Evolutionary conservation across 108 stramenopile species (phyloP).

Genomic region (Pinguiococcus pyrenoidosus): DNA sequence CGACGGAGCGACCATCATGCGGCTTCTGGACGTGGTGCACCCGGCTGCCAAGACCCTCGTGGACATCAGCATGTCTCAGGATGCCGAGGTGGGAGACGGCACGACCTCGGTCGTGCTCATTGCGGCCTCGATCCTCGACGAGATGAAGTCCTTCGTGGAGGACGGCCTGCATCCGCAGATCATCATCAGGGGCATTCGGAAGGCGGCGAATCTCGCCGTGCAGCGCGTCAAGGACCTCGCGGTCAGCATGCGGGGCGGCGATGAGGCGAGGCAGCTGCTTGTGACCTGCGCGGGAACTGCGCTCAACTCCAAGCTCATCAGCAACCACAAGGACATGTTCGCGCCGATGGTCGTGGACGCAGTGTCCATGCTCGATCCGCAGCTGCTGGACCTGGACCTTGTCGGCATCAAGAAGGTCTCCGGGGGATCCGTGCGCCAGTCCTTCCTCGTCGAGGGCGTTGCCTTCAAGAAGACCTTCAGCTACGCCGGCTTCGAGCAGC

Average conservation of each 20-base stretch:
- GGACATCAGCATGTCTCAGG: constrained; percentile 93
- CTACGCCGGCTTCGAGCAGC: constrained; percentile 99
- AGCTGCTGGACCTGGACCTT: constrained; percentile 61
- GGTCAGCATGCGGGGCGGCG: constrained; percentile 33
- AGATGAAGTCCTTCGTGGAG: constrained; percentile 88
- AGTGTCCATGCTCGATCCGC: constrained; percentile 51
- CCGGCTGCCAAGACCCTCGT: constrained; percentile 95
- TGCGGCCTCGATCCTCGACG: constrained; percentile 81
- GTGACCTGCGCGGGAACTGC: constrained; percentile 89
- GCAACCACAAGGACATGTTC: constrained; percentile 84
- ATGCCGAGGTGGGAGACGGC: constrained; percentile 93
- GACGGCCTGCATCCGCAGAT: constrained; percentile 85
- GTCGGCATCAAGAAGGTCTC: constrained; percentile 94
- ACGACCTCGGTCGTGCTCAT: constrained; percentile 91
- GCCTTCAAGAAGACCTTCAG: constrained; percentile 98
- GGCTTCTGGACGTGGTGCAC: constrained; percentile 90
- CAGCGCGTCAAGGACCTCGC: constrained; percentile 52
- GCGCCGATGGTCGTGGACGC: constrained; percentile 97
- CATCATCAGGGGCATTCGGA: constrained; percentile 44
- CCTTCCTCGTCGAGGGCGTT: constrained; percentile 86
- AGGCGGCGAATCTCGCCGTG: constrained; percentile 59
- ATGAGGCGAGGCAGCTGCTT: constrained; percentile 60
- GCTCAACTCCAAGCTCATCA: constrained; percentile 94
- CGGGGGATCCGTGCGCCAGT: constrained; percentile 74
- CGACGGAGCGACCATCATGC: constrained; percentile 97